A percentile compares a stretch with the other conserved stretches of the same genome.
These are phyloP conservation scores for Lepidium africanum DNA, from an alignment of 345 rosid species.

Conservation along the genomic window DNA sequence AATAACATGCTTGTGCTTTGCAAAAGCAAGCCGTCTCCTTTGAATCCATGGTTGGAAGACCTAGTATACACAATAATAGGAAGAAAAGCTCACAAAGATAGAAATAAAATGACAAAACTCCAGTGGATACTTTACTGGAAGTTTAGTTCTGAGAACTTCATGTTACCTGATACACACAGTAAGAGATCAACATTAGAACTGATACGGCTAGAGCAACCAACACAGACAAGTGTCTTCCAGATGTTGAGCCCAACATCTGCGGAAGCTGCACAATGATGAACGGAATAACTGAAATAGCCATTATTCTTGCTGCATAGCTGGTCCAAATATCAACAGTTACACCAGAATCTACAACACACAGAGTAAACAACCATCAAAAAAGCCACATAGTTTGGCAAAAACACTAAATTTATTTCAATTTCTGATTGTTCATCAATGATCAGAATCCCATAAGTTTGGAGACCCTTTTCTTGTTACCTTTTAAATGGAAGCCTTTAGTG, in stretches of 20 bases:
- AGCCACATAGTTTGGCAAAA: background rate
- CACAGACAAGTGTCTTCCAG: conserved; percentile 65
- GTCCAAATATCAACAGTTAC: conserved; percentile 78
- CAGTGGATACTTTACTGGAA: background rate
- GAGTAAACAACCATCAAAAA: background rate
- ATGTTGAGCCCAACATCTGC: conserved; percentile 54
- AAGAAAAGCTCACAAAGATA: conserved; percentile 13
- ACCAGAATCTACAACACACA: conserved; percentile 48
- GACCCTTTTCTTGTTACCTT: conserved; percentile 30
- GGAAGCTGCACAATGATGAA: conserved; percentile 81
- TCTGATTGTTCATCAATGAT: background rate
- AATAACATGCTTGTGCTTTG: conserved; percentile 63
- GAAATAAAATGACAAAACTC: background rate
- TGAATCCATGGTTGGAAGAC: conserved; percentile 90
- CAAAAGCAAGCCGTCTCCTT: conserved; percentile 63
- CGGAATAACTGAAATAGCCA: conserved; percentile 77
- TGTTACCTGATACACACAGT: conserved; percentile 87
- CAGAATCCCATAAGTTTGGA: background rate
- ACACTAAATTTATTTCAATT: background rate
- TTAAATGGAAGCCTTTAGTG: conserved; percentile 43
- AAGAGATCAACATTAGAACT: conserved; percentile 48
- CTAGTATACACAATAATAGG: conserved; percentile 18
- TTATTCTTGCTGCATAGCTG: conserved; percentile 72
- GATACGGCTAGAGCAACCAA: conserved; percentile 62
- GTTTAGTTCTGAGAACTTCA: background rate